Base-by-base conservation (phyloP, 2,329 filamentous ascomycete species). In the Epicoccum sorghinum region DNA sequence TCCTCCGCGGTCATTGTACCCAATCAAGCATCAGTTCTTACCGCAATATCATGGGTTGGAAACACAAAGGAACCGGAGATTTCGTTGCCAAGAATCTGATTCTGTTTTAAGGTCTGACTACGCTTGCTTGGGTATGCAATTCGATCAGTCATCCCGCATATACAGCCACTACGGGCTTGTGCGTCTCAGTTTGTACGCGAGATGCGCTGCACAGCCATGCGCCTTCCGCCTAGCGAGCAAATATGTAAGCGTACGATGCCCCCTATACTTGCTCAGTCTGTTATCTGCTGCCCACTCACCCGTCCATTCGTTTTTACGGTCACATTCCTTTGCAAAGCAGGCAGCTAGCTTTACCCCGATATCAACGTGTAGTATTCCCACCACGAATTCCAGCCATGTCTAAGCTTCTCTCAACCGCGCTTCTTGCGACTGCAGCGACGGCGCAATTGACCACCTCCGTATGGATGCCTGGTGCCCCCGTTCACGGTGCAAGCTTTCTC, bases 361-460 rank as follows among this genome's bases (percentile, higher is more conserved):
- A 18, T 18, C 18, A 18, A 18, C 3, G 10, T 27, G 13, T 24
- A 23, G 18, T 8, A 22, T 13, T 8, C 23, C 27, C 40, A 7
- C 12, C n/a, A 8, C n/a, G 39, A 18, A 23, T 10, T 14, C 10
- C 14, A 45, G 30, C 48, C 46, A 71, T 70, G 67, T 59, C 64
- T 61, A 53, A 56, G 32, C 36, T 70, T 22, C 50, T 66, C 14
- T 58, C 58, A 7, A 42, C 59, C 30, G 46, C 68, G 14, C 47
- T 68, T 13, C 58, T 70, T 45, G 63, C 62, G 12, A 53, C 64
- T 7, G 52, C 49, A 12, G 64, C 61, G 13, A 45, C 64, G n/a
- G 68, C 69, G 7, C 47, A 67, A 24, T 22, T 69, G 12, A 72
- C 68, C 4, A 71, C 69, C 7, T 66, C 67, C 2, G 59, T 69